These are phyloP conservation scores for Aureobasidium sp. DNA, from an alignment of 2,329 filamentous ascomycete genomes.

Conservation along the genomic window DNA sequence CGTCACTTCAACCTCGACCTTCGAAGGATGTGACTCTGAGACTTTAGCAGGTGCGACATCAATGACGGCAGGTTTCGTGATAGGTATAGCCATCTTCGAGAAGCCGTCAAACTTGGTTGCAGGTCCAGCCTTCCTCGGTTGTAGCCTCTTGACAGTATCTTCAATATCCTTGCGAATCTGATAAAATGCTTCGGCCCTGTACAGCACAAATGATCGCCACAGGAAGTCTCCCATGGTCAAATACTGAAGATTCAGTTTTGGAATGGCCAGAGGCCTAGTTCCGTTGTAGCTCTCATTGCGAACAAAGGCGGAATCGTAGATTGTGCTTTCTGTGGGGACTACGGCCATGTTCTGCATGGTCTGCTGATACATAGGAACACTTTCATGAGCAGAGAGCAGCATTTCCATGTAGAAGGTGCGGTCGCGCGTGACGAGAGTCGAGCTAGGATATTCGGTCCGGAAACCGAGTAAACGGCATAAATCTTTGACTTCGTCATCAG, in stretches of 20 bases:
- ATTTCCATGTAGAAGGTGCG: conserved; percentile 63
- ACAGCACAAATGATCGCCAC: conserved; percentile 88
- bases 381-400: conserved; percentile 68
- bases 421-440: conserved; percentile 56
- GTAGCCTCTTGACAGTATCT: conserved; percentile 68
- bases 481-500: conserved; percentile 64
- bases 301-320: conserved; percentile 74
- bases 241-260: conserved; percentile 93
- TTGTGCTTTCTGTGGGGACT: conserved; percentile 71
- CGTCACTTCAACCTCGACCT: conserved; percentile 77
- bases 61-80: conserved; percentile 76
- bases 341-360: conserved; percentile 61
- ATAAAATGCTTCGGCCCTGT: conserved; percentile 87
- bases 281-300: conserved; percentile 84
- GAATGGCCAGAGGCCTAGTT: conserved; percentile 77
- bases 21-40: conserved; percentile 73
- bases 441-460: conserved; percentile 72
- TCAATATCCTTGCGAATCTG: conserved; percentile 89
- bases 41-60: conserved; percentile 79
- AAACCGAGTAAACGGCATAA: conserved; percentile 69
- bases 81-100: conserved; percentile 85
- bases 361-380: conserved; percentile 76
- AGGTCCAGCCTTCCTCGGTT: conserved; percentile 62
- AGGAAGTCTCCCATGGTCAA: conserved; percentile 90
- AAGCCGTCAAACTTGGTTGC: conserved; percentile 69